These are phyloP conservation scores for Papiliotrema terrestris DNA, from an alignment of 1,284 basidiomycete genomes.

Conservation along the genomic window DNA sequence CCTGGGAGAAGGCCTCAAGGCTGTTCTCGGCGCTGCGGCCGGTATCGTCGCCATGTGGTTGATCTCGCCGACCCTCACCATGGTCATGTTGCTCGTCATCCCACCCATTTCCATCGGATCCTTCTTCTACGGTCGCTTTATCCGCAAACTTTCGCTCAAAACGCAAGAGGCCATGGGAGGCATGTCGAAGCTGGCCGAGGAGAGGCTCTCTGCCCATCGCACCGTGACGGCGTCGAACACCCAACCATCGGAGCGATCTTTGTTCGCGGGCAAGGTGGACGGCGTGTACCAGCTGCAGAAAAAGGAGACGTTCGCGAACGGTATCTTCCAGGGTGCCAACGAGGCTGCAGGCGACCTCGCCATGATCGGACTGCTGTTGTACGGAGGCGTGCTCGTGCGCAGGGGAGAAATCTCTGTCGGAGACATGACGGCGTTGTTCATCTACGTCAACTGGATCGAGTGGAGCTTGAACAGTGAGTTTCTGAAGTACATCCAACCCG, in stretches of 20 bases:
- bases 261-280: slow-evolving; percentile 40
- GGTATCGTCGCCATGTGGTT: slow-evolving; percentile 46
- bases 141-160: slow-evolving; percentile 42
- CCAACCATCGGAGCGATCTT: slow-evolving; percentile 33
- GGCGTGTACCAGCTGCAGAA: slow-evolving; percentile 43
- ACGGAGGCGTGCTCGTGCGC: slow-evolving; percentile 43
- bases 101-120: slow-evolving; percentile 47
- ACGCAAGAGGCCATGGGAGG: slow-evolving; percentile 47
- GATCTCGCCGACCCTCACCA: slow-evolving; percentile 43
- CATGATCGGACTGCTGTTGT: slow-evolving; percentile 46
- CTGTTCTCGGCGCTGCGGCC: slow-evolving; percentile 40
- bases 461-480: slow-evolving; percentile 46
- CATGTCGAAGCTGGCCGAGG: slow-evolving; percentile 46
- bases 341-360: slow-evolving; percentile 46
- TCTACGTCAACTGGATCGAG: slow-evolving; percentile 49
- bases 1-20: slow-evolving; percentile 46
- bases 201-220: slow-evolving; percentile 44
- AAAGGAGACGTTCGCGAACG: slow-evolving; percentile 46
- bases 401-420: slow-evolving; percentile 43
- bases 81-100: slow-evolving; percentile 44
- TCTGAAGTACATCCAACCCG: too few species aligned
- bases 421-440: slow-evolving; percentile 47
- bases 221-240: slow-evolving; percentile 46
- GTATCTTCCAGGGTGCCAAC: slow-evolving; percentile 44
- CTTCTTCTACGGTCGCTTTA: slow-evolving; percentile 47